Evolutionary conservation across 345 rosid species (phyloP).

Genomic region (Acer yangbiense): DNA sequence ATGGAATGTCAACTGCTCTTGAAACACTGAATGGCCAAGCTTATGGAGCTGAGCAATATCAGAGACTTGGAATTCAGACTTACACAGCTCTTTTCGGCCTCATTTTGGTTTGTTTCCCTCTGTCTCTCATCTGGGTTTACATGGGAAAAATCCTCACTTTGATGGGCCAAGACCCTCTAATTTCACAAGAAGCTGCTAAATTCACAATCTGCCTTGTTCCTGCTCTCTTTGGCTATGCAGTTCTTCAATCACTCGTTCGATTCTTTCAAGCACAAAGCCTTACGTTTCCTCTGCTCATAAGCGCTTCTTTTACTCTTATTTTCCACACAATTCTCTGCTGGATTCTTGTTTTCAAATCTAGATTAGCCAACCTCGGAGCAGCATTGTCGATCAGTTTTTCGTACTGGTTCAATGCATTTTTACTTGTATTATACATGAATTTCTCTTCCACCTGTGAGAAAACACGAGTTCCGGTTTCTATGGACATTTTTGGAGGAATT

Average conservation of each 20-base stretch:
- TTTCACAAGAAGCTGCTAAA: constrained; percentile 40
- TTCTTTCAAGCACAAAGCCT: constrained; percentile 48
- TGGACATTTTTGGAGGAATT: constrained; percentile 32
- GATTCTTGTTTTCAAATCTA: constrained; percentile 38
- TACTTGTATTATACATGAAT: constrained; percentile 36
- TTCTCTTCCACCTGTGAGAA: constrained; percentile 40
- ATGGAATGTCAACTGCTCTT: constrained; percentile 69
- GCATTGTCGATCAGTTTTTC: constrained; percentile 40
- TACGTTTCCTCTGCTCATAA: constrained; percentile 42
- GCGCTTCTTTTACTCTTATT: constrained; percentile 31
- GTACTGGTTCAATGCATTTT: constrained; percentile 41
- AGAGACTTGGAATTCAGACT: constrained; percentile 54
- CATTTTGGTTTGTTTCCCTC: constrained; percentile 41
- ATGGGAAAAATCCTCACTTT: constrained; percentile 49
- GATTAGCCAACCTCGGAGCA: constrained; percentile 38
- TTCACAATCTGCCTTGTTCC: constrained; percentile 44
- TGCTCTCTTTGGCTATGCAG: constrained; percentile 44
- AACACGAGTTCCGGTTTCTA: constrained; percentile 32
- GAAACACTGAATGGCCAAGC: constrained; percentile 89
- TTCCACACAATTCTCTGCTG: constrained; percentile 46
- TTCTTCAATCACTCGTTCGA: constrained; percentile 43
- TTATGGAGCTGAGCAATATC: constrained; percentile 55
- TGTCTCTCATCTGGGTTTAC: constrained; percentile 52
- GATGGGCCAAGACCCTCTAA: constrained; percentile 46
- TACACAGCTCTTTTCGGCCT: constrained; percentile 54